These are phyloP conservation scores for Yarrowia sp. DNA, from an alignment of 805 yeast genomes.

Conservation along the genomic window DNA sequence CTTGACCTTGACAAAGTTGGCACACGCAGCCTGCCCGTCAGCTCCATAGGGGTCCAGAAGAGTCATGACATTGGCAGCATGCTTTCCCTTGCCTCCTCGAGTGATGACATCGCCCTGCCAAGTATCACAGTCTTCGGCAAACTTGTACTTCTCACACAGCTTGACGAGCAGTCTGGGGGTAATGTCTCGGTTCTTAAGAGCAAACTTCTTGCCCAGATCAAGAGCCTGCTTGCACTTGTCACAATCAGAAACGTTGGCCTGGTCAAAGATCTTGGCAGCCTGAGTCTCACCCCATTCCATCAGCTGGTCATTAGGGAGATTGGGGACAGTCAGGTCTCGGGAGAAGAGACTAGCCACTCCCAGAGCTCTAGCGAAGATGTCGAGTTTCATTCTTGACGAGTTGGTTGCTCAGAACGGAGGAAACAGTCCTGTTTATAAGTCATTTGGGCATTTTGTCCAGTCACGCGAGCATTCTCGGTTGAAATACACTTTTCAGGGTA, in stretches of 20 bases:
- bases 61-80: conserved; percentile 59
- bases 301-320: conserved; percentile 15
- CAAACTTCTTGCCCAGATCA: conserved; percentile 14
- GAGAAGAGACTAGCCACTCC: conserved; percentile 16
- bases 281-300: conserved; percentile 11
- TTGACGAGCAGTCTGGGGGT: conserved; percentile 11
- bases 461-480: too few species aligned
- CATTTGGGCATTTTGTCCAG: not conserved
- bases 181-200: conserved; percentile 11
- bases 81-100: conserved; percentile 19
- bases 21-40: conserved; percentile 65
- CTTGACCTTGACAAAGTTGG: conserved; percentile 49
- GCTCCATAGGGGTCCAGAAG: conserved; percentile 59
- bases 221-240: conserved; percentile 7
- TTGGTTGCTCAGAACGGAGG: not conserved
- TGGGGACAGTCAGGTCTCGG: conserved; percentile 13
- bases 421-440: not conserved
- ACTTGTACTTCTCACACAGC: conserved; percentile 9
- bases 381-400: conserved; percentile 2
- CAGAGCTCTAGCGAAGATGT: conserved; percentile 4
- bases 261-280: conserved; percentile 3
- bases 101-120: conserved; percentile 22
- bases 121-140: not conserved
- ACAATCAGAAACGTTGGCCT: not conserved
- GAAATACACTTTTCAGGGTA: not conserved